Conservation (phyloP, 2,329 filamentous ascomycete genomes). For the Ceratocystis smalleyi region DNA sequence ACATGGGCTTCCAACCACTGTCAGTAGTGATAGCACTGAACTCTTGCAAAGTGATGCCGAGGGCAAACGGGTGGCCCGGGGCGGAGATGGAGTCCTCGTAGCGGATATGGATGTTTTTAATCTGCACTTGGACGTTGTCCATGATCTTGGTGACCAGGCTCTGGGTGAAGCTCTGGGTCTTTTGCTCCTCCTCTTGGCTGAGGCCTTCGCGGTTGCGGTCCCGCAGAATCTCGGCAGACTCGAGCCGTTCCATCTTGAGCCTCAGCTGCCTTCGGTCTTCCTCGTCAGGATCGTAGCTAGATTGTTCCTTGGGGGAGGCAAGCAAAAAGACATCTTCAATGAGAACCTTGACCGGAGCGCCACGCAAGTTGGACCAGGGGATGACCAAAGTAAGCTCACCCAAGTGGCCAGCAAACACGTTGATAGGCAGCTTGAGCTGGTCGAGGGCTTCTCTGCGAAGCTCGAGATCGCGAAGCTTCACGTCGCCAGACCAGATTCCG, state of each 20-base stretch:
- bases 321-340: slow-evolving; percentile 96
- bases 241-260: slow-evolving; percentile 98
- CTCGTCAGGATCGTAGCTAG: slow-evolving; percentile 82
- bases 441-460: slow-evolving; percentile 89
- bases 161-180: slow-evolving; percentile 93
- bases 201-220: slow-evolving; percentile 85
- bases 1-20: slow-evolving; percentile 85
- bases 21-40: slow-evolving; percentile 96
- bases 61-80: slow-evolving; percentile 84
- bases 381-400: slow-evolving; percentile 84
- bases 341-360: slow-evolving; percentile 83
- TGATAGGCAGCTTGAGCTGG: slow-evolving; percentile 88
- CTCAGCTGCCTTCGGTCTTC: slow-evolving; percentile 72
- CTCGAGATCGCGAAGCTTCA: slow-evolving; percentile 85
- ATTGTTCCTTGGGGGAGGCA: slow-evolving; percentile 88
- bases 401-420: slow-evolving; percentile 89
- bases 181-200: slow-evolving; percentile 88
- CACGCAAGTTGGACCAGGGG: slow-evolving; percentile 91
- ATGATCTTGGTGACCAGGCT: slow-evolving; percentile 92
- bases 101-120: slow-evolving; percentile 96
- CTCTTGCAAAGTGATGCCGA: slow-evolving; percentile 83
- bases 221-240: slow-evolving; percentile 87
- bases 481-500: slow-evolving; percentile 97
- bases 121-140: slow-evolving; percentile 91
- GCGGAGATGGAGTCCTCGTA: slow-evolving; percentile 97